Percentiles rank a stretch among this genome's conserved stretches.
These are phyloP conservation scores for Populus hybrid DNA, from an alignment of 441 rosid species.

Conservation along the genomic window DNA sequence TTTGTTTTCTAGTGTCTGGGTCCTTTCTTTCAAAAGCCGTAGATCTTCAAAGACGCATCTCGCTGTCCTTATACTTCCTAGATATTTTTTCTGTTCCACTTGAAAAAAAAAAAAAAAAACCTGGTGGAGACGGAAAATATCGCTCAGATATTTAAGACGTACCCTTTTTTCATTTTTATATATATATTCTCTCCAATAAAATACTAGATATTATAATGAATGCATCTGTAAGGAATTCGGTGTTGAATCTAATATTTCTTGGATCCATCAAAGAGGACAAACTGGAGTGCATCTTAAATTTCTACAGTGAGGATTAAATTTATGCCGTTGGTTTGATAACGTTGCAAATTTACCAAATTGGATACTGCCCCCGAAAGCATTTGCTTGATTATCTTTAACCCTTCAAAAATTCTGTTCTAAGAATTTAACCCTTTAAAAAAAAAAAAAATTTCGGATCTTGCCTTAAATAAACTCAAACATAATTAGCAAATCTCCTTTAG, in stretches of 20 bases:
- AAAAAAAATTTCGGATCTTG: too few relatives aligned
- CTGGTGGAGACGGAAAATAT: too few relatives aligned
- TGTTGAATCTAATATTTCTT: neutral
- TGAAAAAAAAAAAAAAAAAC: too few relatives aligned
- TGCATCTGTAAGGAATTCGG: neutral
- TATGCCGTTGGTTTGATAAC: neutral
- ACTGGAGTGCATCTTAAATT: neutral
- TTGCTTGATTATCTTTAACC: too few relatives aligned
- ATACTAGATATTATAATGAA: neutral
- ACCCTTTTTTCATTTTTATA: neutral
- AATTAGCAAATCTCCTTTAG: too few relatives aligned
- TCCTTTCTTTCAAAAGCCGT: too few relatives aligned
- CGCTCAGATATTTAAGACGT: neutral
- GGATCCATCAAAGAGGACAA: constrained; percentile 2
- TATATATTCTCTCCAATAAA: neutral
- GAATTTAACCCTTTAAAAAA: too few relatives aligned
- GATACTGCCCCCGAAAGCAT: constrained; percentile 1
- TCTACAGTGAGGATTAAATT: neutral
- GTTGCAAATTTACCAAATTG: constrained; percentile 20
- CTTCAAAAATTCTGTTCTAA: too few relatives aligned
- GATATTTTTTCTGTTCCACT: neutral
- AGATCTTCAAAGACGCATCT: too few relatives aligned
- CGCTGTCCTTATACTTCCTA: too few relatives aligned
- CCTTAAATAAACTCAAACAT: too few relatives aligned
- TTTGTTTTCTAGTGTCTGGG: neutral